Evolutionary conservation across 495 filamentous ascomycete genomes (phyloP).

Genomic region (Penicillium steckii): DNA sequence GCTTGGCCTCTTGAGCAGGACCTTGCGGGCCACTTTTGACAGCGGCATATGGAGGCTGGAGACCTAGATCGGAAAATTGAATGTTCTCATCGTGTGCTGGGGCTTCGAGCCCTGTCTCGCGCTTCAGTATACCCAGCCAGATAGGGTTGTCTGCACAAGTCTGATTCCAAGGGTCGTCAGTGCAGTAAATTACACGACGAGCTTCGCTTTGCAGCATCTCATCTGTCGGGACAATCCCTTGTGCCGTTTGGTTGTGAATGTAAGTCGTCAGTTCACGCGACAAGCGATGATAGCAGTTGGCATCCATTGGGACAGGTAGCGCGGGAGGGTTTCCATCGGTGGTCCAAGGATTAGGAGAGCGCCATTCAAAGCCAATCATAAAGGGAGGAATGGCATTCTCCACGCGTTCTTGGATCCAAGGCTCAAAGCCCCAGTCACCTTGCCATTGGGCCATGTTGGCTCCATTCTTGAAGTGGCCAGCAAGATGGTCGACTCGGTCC

Average conservation of each 20-base stretch:
- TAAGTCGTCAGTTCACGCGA: slow-evolving; percentile 58
- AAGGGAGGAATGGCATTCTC: slow-evolving; percentile 72
- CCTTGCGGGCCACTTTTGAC: slow-evolving; percentile 28
- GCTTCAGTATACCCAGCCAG: slow-evolving; percentile 67
- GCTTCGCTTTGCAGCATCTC: slow-evolving; percentile 61
- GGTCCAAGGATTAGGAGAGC: slow-evolving; percentile 37
- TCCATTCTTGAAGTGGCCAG: slow-evolving; percentile 71
- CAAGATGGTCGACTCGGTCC: slow-evolving; percentile 67
- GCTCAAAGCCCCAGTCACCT: slow-evolving; percentile 78
- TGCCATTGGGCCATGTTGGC: slow-evolving; percentile 74
- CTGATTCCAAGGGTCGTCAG: slow-evolving; percentile 69
- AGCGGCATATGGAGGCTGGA: slow-evolving; percentile 44
- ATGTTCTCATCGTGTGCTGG: slow-evolving; percentile 33
- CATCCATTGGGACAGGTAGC: slow-evolving; percentile 33
- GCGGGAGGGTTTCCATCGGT: slow-evolving; percentile 18
- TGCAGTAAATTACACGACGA: slow-evolving; percentile 63
- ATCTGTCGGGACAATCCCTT: slow-evolving; percentile 57
- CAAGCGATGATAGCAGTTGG: slow-evolving; percentile 51
- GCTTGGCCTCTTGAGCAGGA: slow-evolving; percentile 33
- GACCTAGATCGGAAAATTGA: slow-evolving; percentile 35
- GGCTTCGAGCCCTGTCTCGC: slow-evolving; percentile 53
- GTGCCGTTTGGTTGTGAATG: slow-evolving; percentile 44
- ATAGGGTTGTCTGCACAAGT: slow-evolving; percentile 65
- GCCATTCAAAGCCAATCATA: slow-evolving; percentile 44
- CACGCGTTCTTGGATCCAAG: slow-evolving; percentile 62